Percentiles rank a stretch among this genome's conserved stretches.
These are phyloP conservation scores for Fusarium zealandicum DNA, from an alignment of 2,329 filamentous ascomycete species.

Conservation along the genomic window DNA sequence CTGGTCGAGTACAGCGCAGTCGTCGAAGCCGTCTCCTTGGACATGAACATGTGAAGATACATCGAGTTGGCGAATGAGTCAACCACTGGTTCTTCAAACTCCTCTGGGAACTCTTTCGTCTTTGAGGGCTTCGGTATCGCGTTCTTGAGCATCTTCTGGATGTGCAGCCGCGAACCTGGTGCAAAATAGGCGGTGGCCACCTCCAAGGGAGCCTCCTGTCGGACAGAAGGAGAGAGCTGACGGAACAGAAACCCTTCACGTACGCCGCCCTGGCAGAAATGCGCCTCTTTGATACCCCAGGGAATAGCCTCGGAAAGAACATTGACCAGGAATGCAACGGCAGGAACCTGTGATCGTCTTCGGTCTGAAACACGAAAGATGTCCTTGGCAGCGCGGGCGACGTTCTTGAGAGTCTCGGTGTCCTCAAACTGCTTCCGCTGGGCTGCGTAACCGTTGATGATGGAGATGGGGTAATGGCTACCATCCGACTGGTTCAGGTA, in stretches of 20 bases:
- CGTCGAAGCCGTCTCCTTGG: conserved; percentile 62
- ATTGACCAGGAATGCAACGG: conserved; percentile 71
- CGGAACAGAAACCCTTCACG: conserved; percentile 71
- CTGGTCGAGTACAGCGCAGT: conserved; percentile 69
- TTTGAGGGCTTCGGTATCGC: conserved; percentile 52
- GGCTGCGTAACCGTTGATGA: conserved; percentile 73
- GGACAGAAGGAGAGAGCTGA: conserved; percentile 54
- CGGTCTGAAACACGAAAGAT: conserved; percentile 71
- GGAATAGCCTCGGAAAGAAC: conserved; percentile 68
- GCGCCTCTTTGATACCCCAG: conserved; percentile 63
- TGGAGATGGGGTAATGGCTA: conserved; percentile 71
- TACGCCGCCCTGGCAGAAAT: conserved; percentile 76
- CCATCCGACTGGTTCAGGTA: conserved; percentile 65
- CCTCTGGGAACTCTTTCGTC: conserved; percentile 45
- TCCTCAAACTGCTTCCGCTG: conserved; percentile 58
- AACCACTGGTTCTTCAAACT: conserved; percentile 56
- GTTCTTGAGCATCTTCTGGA: conserved; percentile 57
- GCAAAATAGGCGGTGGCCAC: conserved; percentile 65
- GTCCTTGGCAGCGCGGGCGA: conserved; percentile 46
- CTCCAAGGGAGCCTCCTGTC: conserved; percentile 63
- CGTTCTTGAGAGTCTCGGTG: conserved; percentile 50
- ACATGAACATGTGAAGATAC: conserved; percentile 58
- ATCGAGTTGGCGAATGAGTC: conserved; percentile 66
- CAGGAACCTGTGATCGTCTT: conserved; percentile 70
- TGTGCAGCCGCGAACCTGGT: conserved; percentile 52